Evolutionary conservation across 2,329 filamentous ascomycete species (phyloP).

Genomic region (Venturia pyrina): DNA sequence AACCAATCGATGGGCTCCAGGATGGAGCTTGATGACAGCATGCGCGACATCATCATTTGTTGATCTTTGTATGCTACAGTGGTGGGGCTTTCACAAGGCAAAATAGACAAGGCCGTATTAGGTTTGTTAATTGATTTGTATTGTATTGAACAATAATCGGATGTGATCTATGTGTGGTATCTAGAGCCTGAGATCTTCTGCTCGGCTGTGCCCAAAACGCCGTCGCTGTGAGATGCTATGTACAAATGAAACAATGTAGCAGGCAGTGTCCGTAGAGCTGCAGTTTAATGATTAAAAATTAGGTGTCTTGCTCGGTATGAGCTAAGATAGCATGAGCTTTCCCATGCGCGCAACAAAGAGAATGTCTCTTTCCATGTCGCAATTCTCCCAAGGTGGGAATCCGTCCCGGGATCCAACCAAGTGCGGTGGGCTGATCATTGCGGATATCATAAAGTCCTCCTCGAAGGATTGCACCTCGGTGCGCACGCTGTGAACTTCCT

Average conservation of each 20-base stretch:
- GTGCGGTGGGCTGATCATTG: constrained; percentile 34
- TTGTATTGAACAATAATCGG: too few species aligned
- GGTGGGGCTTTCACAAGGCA: not conserved
- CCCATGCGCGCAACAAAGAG: constrained; percentile 7
- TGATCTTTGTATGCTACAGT: not conserved
- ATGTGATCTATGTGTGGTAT: constrained; percentile 5
- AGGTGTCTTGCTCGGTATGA: not conserved
- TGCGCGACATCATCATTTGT: not conserved
- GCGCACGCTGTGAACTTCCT: constrained; percentile 40
- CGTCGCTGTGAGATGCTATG: constrained; percentile 2
- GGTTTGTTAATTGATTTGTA: not conserved
- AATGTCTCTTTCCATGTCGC: constrained; percentile 40
- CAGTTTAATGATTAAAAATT: constrained; percentile 6
- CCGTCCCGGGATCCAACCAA: constrained; percentile 24
- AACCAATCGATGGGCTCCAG: not conserved
- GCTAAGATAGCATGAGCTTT: constrained; percentile 2
- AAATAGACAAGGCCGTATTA: not conserved
- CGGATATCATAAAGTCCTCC: constrained; percentile 48
- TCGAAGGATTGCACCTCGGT: constrained; percentile 51
- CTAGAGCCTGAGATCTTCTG: constrained; percentile 3
- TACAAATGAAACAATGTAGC: constrained; percentile 1
- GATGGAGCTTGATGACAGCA: not conserved
- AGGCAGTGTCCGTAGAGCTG: constrained; percentile 7
- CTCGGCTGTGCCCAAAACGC: constrained; percentile 2
- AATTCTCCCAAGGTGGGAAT: constrained; percentile 30